These are phyloP conservation scores for Candida saitoana DNA, from an alignment of 805 yeast genomes.

Conservation along the genomic window DNA sequence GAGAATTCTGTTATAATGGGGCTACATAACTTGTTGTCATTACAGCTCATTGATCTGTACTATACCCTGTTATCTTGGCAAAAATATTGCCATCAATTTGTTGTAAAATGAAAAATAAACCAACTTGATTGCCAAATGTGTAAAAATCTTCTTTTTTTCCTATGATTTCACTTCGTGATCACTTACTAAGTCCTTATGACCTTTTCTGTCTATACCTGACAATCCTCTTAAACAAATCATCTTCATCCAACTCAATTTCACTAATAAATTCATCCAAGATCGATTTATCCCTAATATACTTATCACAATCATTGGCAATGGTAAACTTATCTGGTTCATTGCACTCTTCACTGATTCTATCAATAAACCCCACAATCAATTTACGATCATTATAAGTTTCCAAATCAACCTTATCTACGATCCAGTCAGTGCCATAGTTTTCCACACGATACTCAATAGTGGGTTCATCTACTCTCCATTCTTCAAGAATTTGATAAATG, in stretches of 20 bases:
- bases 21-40: no score
- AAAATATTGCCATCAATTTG: no score
- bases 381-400: constrained; percentile 10
- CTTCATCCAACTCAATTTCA: constrained; percentile 11
- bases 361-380: constrained; percentile 11
- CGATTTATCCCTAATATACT: constrained; percentile 11
- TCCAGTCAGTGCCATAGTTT: constrained; percentile 11
- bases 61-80: no score
- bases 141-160: no score
- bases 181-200: no score
- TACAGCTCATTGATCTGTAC: no score
- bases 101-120: no score
- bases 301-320: constrained; percentile 12
- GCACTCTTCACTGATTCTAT: constrained; percentile 9
- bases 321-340: constrained; percentile 8
- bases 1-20: no score
- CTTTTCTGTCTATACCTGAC: constrained; percentile 8
- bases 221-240: constrained; percentile 9
- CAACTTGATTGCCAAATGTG: no score
- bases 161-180: no score
- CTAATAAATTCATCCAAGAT: constrained; percentile 12
- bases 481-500: constrained; percentile 12
- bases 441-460: constrained; percentile 7
- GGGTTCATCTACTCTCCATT: constrained; percentile 10
- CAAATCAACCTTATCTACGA: constrained; percentile 12